A percentile compares a stretch with the other conserved stretches of the same genome.
Evolutionary conservation across 345 rosid genomes (phyloP).

Genomic region (Syzygium grande): DNA sequence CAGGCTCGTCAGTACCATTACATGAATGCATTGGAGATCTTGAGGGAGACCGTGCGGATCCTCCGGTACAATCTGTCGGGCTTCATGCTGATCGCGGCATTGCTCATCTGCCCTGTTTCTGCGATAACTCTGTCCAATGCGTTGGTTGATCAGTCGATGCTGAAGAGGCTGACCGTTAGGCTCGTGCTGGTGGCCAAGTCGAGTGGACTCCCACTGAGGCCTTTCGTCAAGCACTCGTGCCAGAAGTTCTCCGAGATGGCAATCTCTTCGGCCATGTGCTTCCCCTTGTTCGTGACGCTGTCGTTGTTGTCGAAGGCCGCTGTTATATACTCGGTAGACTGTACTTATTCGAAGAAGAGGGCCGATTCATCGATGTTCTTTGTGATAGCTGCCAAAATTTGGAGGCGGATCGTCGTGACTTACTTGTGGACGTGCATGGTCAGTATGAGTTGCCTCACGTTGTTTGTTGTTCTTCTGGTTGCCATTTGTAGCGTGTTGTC

Average conservation of each 20-base stretch:
- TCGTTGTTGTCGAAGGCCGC: constrained; percentile 63
- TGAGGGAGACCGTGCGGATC: constrained; percentile 80
- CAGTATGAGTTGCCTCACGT: constrained; percentile 49
- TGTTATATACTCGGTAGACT: constrained; percentile 72
- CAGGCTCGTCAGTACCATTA: constrained; percentile 16
- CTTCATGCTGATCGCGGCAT: constrained; percentile 49
- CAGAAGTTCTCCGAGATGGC: constrained; percentile 60
- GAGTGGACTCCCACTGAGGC: constrained; percentile 60
- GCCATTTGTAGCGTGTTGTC: constrained; percentile 44
- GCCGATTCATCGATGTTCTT: constrained; percentile 43
- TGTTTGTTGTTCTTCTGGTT: constrained; percentile 57
- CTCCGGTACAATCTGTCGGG: constrained; percentile 58
- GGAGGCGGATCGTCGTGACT: constrained; percentile 58
- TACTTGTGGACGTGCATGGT: constrained; percentile 65
- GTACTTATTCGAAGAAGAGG: constrained; percentile 55
- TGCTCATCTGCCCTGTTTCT: constrained; percentile 79
- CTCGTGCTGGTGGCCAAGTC: constrained; percentile 64
- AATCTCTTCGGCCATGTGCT: constrained; percentile 60
- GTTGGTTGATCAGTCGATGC: constrained; percentile 57
- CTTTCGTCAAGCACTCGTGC: constrained; percentile 58
- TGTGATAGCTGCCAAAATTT: constrained; percentile 36
- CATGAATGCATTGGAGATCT: constrained; percentile 76
- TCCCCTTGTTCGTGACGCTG: constrained; percentile 65
- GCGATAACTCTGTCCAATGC: constrained; percentile 59
- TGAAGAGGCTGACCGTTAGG: constrained; percentile 43